Conservation (phyloP, 2,329 filamentous ascomycete genomes). For the Westerdykella aurantiaca region DNA sequence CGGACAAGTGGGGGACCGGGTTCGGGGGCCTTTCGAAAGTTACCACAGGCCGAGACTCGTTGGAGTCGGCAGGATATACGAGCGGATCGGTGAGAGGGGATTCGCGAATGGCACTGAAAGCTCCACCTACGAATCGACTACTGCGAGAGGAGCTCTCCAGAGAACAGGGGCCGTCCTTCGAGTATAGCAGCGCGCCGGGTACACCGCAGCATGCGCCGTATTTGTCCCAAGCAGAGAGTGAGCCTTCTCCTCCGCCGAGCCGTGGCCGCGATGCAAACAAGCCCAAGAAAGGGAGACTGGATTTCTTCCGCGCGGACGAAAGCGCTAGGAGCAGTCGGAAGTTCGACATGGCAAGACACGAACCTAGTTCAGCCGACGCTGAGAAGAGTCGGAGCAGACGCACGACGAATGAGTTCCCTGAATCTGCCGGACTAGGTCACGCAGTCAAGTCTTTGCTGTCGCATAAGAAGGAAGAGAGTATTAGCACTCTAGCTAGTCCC, state of each 20-base stretch:
- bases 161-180: slow-evolving; percentile 12
- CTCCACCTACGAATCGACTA: slow-evolving; percentile 11
- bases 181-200: slow-evolving; percentile 36
- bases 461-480: slow-evolving; percentile 36
- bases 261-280: slow-evolving; percentile 29
- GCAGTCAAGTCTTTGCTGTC: slow-evolving; percentile 29
- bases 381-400: slow-evolving; percentile 25
- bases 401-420: slow-evolving; percentile 27
- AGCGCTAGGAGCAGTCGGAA: slow-evolving; percentile 27
- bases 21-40: slow-evolving; percentile 15
- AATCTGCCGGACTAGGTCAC: slow-evolving; percentile 24
- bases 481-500: slow-evolving; percentile 28
- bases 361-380: slow-evolving; percentile 13
- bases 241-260: slow-evolving; percentile 35
- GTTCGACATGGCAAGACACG: slow-evolving; percentile 10
- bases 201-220: slow-evolving; percentile 30
- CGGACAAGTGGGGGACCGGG: slow-evolving; percentile 35
- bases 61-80: slow-evolving; percentile 16
- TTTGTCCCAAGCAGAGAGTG: slow-evolving; percentile 29
- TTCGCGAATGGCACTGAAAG: slow-evolving; percentile 15
- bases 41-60: slow-evolving; percentile 14
- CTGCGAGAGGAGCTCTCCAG: background rate
- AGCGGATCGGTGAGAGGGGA: slow-evolving; percentile 18
- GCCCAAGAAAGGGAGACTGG: slow-evolving; percentile 35
- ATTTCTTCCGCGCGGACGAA: slow-evolving; percentile 38